Evolutionary conservation across 768 basidiomycete species (phyloP), one percentile per base, ranked within the genome.

Genomic region (Chlorophyllum brunneum): DNA sequence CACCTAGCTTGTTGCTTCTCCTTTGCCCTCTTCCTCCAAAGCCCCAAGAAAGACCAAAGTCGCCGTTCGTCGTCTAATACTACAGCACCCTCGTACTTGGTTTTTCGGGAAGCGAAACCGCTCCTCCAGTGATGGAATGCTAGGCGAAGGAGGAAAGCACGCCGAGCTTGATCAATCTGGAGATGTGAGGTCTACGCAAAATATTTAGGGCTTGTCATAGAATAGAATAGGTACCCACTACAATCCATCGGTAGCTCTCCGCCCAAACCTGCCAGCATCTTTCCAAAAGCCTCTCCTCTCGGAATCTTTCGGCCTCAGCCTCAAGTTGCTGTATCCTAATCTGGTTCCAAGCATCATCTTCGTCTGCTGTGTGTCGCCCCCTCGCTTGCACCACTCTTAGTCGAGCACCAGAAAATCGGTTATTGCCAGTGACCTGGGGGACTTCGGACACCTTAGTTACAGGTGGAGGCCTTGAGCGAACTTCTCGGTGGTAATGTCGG

Each of bases 241-340:
- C 67, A 59, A 89, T 80, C 89, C 91, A 92, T 39, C 78, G 67
- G 59, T 78, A 79, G 2, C 83, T 82, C 60, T 81, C 79, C 40
- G 71, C 73, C 92, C 92, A 94, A 54, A 85, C 78, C 42, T 83
- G 79, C 81, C 83, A 88, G 60, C 81, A 91, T 13, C 80, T 80
- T 59, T 84, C 82, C 23, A 89, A 46, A 51, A 92, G 67, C 46
- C 74, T 76, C 46, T 83, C 79, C 26, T 80, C 70, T 38, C 84
- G 74, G 65, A 85, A 91, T 50, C 72, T 71, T 63, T 84, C 87
- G 16, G 92, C 92, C 24, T 81, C 78, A 58, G 77, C 72, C 61
- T 91, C 85, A 57, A 88, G 82, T 59, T 80, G 79, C 40, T 79
- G 75, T 74, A 85, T 79, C 61, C 78, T 76, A 29, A 90, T 82